A percentile compares a stretch with the other conserved stretches of the same genome.
phyloP scores from a whole-genome alignment of 441 rosid genomes.

The Flueggea neowawraea region DNA sequence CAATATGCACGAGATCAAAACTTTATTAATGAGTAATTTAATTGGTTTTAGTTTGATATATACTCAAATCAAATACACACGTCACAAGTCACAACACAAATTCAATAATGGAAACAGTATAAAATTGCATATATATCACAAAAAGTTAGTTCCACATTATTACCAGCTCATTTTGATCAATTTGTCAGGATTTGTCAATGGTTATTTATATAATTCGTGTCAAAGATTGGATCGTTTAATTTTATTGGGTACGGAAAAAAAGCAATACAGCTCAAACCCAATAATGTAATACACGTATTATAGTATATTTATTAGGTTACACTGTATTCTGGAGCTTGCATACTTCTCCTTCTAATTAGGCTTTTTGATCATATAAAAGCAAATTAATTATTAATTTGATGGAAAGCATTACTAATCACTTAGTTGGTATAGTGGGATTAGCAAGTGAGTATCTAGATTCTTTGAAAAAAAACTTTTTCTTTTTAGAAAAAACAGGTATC shows the following conservation, averaged over 20 bases:
- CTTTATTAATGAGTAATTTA: too few relatives aligned
- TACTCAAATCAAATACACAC: not conserved
- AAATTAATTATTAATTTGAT: not conserved
- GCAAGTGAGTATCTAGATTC: conserved; percentile 17
- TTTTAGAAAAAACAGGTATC: conserved; percentile 12
- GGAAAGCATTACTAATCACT: not conserved
- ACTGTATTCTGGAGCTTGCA: not conserved
- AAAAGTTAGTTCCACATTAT: conserved; percentile 15
- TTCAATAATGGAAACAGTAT: conserved; percentile 17
- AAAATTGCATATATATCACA: conserved; percentile 5
- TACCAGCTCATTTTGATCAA: conserved; percentile 17
- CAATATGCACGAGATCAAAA: too few relatives aligned
- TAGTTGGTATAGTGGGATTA: conserved; percentile 33
- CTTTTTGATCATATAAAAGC: conserved; percentile 25
- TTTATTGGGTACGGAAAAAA: conserved; percentile 9
- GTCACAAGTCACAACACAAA: not conserved
- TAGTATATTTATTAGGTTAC: not conserved
- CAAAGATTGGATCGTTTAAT: conserved; percentile 5
- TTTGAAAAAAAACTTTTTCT: not conserved
- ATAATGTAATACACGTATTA: not conserved
- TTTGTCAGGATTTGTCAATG: conserved; percentile 24
- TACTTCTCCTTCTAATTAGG: conserved; percentile 21
- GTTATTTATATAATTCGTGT: not conserved
- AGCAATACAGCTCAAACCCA: conserved; percentile 4
- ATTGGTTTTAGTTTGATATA: not conserved